phyloP scores from a whole-genome alignment of 2,329 filamentous ascomycete genomes.

The Dendryphion nanum region DNA sequence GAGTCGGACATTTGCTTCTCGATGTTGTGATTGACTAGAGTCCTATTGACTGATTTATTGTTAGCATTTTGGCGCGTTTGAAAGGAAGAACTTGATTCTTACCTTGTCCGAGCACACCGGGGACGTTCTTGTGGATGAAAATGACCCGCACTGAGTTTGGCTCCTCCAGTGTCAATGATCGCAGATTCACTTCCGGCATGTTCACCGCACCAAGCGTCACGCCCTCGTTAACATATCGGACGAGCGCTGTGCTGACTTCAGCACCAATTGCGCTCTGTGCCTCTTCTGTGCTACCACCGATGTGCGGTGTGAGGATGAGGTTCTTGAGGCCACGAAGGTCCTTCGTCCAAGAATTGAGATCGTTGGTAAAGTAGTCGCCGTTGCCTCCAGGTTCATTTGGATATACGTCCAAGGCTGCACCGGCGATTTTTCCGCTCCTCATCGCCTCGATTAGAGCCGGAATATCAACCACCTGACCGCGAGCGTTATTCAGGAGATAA shows the following conservation, averaged over 20 bases:
- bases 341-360: conserved; percentile 79
- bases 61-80: neutral
- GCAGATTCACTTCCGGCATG: conserved; percentile 88
- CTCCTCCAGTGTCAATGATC: conserved; percentile 87
- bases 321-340: conserved; percentile 85
- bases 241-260: conserved; percentile 84
- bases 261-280: conserved; percentile 94
- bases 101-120: conserved; percentile 87
- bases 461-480: conserved; percentile 92
- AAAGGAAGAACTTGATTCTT: conserved; percentile 12
- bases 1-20: conserved; percentile 99
- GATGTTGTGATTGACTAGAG: conserved; percentile 92
- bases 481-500: conserved; percentile 94
- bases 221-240: conserved; percentile 94
- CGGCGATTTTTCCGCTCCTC: conserved; percentile 81
- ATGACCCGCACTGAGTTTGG: conserved; percentile 87
- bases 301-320: conserved; percentile 92
- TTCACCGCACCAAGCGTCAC: conserved; percentile 91
- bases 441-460: conserved; percentile 85
- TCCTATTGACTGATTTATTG: conserved; percentile 72
- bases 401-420: conserved; percentile 95
- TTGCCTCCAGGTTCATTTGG: conserved; percentile 92
- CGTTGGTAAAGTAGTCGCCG: conserved; percentile 87
- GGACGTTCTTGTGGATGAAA: conserved; percentile 95
- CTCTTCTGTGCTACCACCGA: conserved; percentile 96